Evolutionary conservation across 768 basidiomycete species (phyloP).

Genomic region (Suillus subluteus): DNA sequence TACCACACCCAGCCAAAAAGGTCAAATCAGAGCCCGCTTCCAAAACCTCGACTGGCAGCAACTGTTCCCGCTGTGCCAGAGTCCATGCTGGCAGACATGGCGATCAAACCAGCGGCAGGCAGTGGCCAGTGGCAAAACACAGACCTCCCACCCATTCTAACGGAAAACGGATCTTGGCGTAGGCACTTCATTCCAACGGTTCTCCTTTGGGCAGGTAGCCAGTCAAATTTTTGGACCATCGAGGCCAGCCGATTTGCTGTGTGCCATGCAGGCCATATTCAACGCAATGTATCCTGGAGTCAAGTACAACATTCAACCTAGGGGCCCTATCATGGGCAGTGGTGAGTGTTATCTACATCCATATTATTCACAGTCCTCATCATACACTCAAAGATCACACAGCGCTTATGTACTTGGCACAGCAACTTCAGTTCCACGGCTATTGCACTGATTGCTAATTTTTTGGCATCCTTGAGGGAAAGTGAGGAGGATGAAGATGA

Average conservation of each 20-base stretch:
- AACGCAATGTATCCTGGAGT: constrained; percentile 13
- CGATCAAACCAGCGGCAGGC: background rate
- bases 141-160: background rate
- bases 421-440: constrained; percentile 8
- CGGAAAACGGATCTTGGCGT: background rate
- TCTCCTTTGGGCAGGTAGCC: constrained; percentile 14
- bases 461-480: constrained; percentile 1
- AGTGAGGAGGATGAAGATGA: background rate
- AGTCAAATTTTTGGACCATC: constrained; percentile 14
- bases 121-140: background rate
- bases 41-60: background rate
- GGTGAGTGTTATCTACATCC: constrained; percentile 9
- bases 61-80: background rate
- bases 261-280: constrained; percentile 13
- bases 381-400: constrained; percentile 5
- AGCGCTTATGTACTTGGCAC: constrained; percentile 14
- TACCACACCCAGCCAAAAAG: background rate
- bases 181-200: background rate
- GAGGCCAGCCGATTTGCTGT: constrained; percentile 5
- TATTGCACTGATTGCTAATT: constrained; percentile 1
- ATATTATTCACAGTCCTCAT: background rate
- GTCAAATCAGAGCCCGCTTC: background rate
- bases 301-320: constrained; percentile 8
- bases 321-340: constrained; percentile 12
- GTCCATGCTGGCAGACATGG: background rate